Percentiles rank a stretch among this genome's conserved stretches.
phyloP scores from a whole-genome alignment of 2,329 filamentous ascomycete species.

The Aspergillus clavatus region DNA sequence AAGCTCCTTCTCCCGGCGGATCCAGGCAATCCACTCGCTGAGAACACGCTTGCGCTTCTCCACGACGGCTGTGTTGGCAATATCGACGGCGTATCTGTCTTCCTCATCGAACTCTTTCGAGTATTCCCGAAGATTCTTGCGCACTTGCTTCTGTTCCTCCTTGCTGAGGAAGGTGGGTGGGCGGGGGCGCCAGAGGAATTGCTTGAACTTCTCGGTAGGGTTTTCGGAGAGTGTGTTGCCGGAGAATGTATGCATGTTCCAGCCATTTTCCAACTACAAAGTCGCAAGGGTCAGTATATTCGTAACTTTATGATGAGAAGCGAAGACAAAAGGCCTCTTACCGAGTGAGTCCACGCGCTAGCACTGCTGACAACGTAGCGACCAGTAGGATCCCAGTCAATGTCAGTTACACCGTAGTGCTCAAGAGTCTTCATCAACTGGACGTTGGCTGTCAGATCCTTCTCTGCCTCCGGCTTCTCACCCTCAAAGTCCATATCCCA shows the following conservation, averaged over 20 bases:
- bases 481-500: conserved; percentile 98
- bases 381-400: conserved; percentile 96
- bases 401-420: conserved; percentile 95
- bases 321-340: conserved; percentile 50
- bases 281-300: conserved; percentile 17
- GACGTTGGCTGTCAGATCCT: conserved; percentile 89
- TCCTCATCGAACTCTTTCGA: conserved; percentile 91
- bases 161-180: conserved; percentile 87
- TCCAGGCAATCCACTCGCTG: conserved; percentile 85
- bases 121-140: conserved; percentile 98
- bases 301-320: conserved; percentile 6
- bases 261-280: conserved; percentile 92
- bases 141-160: conserved; percentile 95
- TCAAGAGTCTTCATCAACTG: conserved; percentile 91
- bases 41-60: conserved; percentile 78
- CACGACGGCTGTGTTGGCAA: conserved; percentile 88
- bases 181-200: conserved; percentile 89
- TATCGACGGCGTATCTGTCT: conserved; percentile 87
- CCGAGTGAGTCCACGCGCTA: conserved; percentile 90
- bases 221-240: conserved; percentile 86
- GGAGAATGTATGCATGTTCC: conserved; percentile 96
- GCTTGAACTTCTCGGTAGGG: conserved; percentile 94
- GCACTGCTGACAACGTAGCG: conserved; percentile 92
- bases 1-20: conserved; percentile 67
- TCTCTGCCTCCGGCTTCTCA: conserved; percentile 87